A percentile compares a stretch with the other conserved stretches of the same genome.
Evolutionary conservation across 2,329 filamentous ascomycete species (phyloP).

Genomic region (Fusarium humuli): DNA sequence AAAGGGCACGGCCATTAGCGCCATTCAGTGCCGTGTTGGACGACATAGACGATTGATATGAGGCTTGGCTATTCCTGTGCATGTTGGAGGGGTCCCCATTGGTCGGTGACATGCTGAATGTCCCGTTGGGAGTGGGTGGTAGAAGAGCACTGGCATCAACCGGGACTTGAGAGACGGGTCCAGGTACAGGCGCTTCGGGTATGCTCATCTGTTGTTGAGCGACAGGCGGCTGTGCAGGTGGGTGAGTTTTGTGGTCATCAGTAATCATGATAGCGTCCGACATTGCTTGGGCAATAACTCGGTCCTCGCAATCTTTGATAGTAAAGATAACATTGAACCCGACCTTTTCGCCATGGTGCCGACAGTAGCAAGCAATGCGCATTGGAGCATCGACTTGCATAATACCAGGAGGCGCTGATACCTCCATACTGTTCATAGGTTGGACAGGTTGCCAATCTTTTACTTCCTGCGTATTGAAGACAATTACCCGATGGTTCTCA

Average conservation of each 20-base stretch:
- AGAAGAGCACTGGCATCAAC: constrained; percentile 51
- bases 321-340: constrained; percentile 96
- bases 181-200: constrained; percentile 42
- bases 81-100: constrained; percentile 72
- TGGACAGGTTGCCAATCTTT: constrained; percentile 83
- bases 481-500: constrained; percentile 83
- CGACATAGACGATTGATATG: constrained; percentile 49
- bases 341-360: constrained; percentile 92
- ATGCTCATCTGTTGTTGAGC: constrained; percentile 46
- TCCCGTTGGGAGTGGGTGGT: constrained; percentile 50
- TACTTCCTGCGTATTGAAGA: constrained; percentile 90
- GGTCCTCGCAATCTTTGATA: constrained; percentile 82
- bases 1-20: constrained; percentile 59
- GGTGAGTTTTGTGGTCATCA: constrained; percentile 93
- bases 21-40: constrained; percentile 50
- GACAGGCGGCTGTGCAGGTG: constrained; percentile 46
- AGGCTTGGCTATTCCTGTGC: constrained; percentile 60
- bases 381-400: constrained; percentile 88
- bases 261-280: constrained; percentile 95
- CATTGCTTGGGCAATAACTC: constrained; percentile 84
- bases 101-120: constrained; percentile 69
- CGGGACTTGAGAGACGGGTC: constrained; percentile 32
- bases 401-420: constrained; percentile 66
- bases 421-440: constrained; percentile 63
- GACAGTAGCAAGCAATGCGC: constrained; percentile 97